Percentiles rank a stretch among this genome's conserved stretches.
Evolutionary conservation across 331 rosid genomes (phyloP).

Genomic region (Malus hybrid): DNA sequence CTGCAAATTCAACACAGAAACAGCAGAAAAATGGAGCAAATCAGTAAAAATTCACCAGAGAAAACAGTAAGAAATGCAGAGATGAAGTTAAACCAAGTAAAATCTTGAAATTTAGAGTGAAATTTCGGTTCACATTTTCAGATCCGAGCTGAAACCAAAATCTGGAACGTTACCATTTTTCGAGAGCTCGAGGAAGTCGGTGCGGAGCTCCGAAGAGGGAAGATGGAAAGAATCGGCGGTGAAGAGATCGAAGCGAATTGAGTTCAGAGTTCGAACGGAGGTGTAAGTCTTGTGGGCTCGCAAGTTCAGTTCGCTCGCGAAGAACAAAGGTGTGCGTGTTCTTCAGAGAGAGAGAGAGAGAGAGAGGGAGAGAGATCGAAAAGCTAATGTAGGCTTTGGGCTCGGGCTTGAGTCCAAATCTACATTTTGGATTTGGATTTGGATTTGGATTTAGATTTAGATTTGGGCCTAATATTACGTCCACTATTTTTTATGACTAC

Average conservation of each 20-base stretch:
- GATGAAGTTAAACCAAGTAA: background rate
- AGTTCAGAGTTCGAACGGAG: background rate
- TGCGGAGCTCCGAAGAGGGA: background rate
- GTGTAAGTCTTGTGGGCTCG: background rate
- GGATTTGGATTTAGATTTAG: too few relatives aligned
- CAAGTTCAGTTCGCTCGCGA: background rate
- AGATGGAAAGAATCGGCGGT: background rate
- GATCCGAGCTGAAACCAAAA: background rate
- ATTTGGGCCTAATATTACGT: background rate
- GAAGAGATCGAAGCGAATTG: background rate
- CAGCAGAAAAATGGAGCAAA: background rate
- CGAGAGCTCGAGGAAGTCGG: background rate
- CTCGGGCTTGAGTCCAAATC: background rate
- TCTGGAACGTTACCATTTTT: background rate
- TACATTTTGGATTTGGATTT: background rate
- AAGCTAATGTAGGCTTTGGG: background rate
- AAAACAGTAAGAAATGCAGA: background rate
- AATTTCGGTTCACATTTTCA: background rate
- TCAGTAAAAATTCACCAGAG: background rate
- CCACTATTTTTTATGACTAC: too few relatives aligned
- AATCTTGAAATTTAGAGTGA: background rate
- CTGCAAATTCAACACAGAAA: constrained; percentile 10
- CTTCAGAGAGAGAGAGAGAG: background rate
- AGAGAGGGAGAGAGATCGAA: background rate
- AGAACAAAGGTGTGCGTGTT: background rate